Conservation (phyloP, 208 protist genomes). For the Vickermania spadyakhi region DNA sequence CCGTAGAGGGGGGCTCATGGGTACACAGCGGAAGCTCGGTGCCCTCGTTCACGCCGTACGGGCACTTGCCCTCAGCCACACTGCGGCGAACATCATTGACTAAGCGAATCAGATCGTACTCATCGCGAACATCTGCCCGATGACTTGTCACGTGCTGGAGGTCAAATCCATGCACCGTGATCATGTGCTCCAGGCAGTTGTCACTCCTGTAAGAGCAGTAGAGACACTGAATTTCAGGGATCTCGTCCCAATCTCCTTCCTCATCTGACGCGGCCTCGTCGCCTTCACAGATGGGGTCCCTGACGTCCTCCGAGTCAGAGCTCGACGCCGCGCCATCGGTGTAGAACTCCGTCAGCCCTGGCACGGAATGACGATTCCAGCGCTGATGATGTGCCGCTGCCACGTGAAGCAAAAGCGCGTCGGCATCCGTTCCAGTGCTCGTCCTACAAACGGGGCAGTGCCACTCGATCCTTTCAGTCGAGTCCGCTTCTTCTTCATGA, state of each 20-base stretch:
- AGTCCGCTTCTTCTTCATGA: background rate
- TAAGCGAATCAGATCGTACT: constrained; percentile 73
- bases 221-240: constrained; percentile 31
- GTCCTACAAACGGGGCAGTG: constrained; percentile 48
- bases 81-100: constrained; percentile 58
- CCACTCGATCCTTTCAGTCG: constrained; percentile 2
- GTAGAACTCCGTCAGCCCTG: constrained; percentile 28
- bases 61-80: constrained; percentile 21
- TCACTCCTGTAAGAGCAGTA: constrained; percentile 37
- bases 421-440: constrained; percentile 4
- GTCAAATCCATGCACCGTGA: constrained; percentile 36
- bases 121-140: constrained; percentile 35
- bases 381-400: constrained; percentile 10
- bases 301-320: constrained; percentile 9
- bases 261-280: constrained; percentile 38
- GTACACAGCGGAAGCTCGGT: background rate
- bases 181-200: constrained; percentile 48
- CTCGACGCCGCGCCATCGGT: constrained; percentile 11
- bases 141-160: constrained; percentile 22
- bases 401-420: constrained; percentile 3
- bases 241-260: constrained; percentile 43
- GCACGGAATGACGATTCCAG: constrained; percentile 46
- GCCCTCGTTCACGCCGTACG: constrained; percentile 8
- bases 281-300: constrained; percentile 3
- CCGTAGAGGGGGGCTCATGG: background rate